Conservation (phyloP, 805 yeast species). For the Scheffersomyces amazonensis region DNA sequence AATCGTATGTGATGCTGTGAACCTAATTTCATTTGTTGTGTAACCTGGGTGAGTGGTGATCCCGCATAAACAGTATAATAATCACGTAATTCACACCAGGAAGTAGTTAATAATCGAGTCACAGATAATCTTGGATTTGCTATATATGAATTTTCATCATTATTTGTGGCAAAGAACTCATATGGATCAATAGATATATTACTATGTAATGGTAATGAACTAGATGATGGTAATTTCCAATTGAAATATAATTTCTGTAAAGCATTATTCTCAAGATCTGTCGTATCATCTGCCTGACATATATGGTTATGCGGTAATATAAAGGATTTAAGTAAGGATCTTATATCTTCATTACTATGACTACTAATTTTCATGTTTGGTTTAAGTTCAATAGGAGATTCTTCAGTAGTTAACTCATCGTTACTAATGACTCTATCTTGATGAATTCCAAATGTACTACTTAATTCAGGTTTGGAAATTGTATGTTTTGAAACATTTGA, state of each 20-base stretch:
- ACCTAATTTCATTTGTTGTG: slow-evolving; percentile 47
- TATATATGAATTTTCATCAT: slow-evolving; percentile 20
- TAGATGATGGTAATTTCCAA: slow-evolving; percentile 4
- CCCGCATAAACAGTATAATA: slow-evolving; percentile 52
- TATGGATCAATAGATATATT: slow-evolving; percentile 15
- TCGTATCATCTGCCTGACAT: background rate
- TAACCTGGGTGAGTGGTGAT: slow-evolving; percentile 22
- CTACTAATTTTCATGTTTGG: too few species aligned
- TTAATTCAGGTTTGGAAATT: too few species aligned
- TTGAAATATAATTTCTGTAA: slow-evolving; percentile 5
- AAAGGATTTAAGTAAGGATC: too few species aligned
- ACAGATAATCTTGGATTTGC: slow-evolving; percentile 48
- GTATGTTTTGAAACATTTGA: too few species aligned
- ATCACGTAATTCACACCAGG: slow-evolving; percentile 68
- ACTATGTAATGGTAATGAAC: background rate
- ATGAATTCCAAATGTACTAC: too few species aligned
- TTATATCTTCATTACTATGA: too few species aligned
- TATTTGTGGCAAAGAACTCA: slow-evolving; percentile 20
- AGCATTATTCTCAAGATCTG: slow-evolving; percentile 1
- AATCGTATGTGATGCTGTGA: slow-evolving; percentile 42
- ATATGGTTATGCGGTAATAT: too few species aligned
- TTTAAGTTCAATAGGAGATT: too few species aligned
- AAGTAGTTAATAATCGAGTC: slow-evolving; percentile 53
- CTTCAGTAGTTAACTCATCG: too few species aligned
- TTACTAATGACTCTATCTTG: too few species aligned